Percentiles rank a stretch among this genome's conserved stretches.
phyloP scores from a whole-genome alignment of 768 basidiomycete species.

The Lactarius tabidus region DNA sequence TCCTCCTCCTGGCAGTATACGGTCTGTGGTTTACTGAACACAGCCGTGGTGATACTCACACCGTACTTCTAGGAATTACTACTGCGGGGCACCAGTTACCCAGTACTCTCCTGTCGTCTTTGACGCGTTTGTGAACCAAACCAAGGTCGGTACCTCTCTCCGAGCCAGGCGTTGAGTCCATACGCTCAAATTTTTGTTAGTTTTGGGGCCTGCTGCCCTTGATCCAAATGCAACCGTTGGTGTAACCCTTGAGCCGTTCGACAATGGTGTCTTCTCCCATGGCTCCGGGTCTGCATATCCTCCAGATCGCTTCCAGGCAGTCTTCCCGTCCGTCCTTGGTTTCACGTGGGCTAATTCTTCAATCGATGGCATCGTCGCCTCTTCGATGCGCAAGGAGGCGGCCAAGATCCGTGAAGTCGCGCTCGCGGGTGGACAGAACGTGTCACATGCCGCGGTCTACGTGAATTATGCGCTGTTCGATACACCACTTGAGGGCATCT shows the following conservation, averaged over 20 bases:
- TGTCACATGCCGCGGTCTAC: slow-evolving; percentile 17
- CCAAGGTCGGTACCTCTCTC: background rate
- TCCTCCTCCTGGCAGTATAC: background rate
- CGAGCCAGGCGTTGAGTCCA: background rate
- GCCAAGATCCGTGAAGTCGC: slow-evolving; percentile 6
- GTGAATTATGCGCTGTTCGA: slow-evolving; percentile 24
- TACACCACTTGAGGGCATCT: slow-evolving; percentile 20
- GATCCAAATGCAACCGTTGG: background rate
- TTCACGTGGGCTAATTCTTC: slow-evolving; percentile 18
- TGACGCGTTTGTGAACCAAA: slow-evolving; percentile 2
- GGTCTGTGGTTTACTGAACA: background rate
- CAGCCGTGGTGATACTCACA: background rate
- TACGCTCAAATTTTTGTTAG: background rate
- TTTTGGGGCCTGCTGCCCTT: slow-evolving; percentile 6
- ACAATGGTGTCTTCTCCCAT: slow-evolving; percentile 4
- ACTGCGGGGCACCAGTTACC: background rate
- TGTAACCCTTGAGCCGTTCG: slow-evolving; percentile 7
- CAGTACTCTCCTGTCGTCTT: slow-evolving; percentile 4
- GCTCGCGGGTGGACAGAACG: slow-evolving; percentile 25
- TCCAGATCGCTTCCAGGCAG: slow-evolving; percentile 9
- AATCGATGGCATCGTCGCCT: slow-evolving; percentile 39
- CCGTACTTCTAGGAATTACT: background rate
- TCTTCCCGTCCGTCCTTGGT: slow-evolving; percentile 4
- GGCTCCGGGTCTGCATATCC: slow-evolving; percentile 21
- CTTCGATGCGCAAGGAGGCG: slow-evolving; percentile 32